Evolutionary conservation across 129 eudicot genomes (phyloP).

Genomic region (Solidago caesia): DNA sequence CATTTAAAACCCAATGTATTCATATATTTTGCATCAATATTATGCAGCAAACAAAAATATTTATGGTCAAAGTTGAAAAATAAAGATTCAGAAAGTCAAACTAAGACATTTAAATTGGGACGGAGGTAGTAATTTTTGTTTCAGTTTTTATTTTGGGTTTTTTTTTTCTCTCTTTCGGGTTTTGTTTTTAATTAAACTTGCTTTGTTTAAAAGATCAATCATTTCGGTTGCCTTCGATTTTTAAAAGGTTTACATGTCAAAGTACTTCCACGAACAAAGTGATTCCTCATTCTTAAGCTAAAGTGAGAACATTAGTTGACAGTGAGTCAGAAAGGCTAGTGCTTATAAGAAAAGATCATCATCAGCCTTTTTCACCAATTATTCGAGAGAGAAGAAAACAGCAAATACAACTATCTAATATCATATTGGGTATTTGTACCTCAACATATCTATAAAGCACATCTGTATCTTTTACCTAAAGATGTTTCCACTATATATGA

Average conservation of each 20-base stretch:
- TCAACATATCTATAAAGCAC: not conserved
- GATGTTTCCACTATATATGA: not conserved
- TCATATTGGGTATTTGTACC: not conserved
- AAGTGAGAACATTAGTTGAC: not conserved
- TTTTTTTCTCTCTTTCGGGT: no score
- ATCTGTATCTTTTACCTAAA: slow-evolving; percentile 4
- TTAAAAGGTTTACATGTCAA: not conserved
- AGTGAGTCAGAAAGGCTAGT: not conserved
- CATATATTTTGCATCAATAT: no score
- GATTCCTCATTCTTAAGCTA: slow-evolving; percentile 3
- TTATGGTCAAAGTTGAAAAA: no score
- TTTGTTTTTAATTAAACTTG: no score
- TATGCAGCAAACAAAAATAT: no score
- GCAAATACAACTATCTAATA: not conserved
- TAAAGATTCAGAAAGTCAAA: no score
- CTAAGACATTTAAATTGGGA: no score
- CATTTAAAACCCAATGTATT: no score
- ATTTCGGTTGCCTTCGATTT: not conserved
- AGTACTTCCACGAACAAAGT: slow-evolving; percentile 9
- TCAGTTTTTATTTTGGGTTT: no score
- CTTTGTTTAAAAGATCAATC: no score
- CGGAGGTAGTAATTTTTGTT: no score
- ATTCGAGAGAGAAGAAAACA: not conserved
- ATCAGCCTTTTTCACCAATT: not conserved
- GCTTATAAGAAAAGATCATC: not conserved